Base-by-base conservation (phyloP, 1,139 yeast genomes). In the Ashbya aceris region DNA sequence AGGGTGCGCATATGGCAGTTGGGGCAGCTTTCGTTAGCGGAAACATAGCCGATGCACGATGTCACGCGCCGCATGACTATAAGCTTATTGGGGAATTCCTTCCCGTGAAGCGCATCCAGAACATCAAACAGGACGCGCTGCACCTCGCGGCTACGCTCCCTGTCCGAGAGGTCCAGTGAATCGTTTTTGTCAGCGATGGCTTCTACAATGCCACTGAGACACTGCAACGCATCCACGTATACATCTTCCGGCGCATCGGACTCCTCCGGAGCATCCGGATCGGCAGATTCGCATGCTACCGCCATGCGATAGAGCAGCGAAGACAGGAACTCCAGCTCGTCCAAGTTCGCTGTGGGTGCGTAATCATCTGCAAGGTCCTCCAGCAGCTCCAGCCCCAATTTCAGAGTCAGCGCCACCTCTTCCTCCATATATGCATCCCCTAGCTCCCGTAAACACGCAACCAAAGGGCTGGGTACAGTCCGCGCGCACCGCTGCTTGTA, bases 1-100 rank as follows among this genome's bases (percentile, higher is more conserved):
- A 48, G 27, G 7, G 39, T 39, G 23, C 46, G 45, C 30, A 56
- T 60, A 14, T 40, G 34, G 12, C 36, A 42, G 36, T 58, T 58
- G 2, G 51, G 30, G 33, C 47, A 46, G 1, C 53, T 39, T 12
- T 27, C 37, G 30, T 51, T 51, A 7, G 60, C 51, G 2, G 62
- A 57, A 8, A 58, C 47, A 23, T 51, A 42, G n/a, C 61, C 62
- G 30, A 53, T 34, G 7, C 49, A 38, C 2, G 56, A 45, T 4
- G 49, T 47, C 4, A 57, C 27, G 27, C 61, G 46, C 45, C 64
- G 52, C 54, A 57, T 50, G 1, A 52, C 40, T 11, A 59, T 58
- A 20, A 60, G 44, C 33, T 54, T 56, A 26, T 57, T 56, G 6
- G 48, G 45, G 27, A 56, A 58, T 12, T 43, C 45, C 30, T 53